Percentiles rank a stretch among this genome's conserved stretches.
phyloP scores from a whole-genome alignment of 805 yeast species.

The Saccharomycopsis fodiens region DNA sequence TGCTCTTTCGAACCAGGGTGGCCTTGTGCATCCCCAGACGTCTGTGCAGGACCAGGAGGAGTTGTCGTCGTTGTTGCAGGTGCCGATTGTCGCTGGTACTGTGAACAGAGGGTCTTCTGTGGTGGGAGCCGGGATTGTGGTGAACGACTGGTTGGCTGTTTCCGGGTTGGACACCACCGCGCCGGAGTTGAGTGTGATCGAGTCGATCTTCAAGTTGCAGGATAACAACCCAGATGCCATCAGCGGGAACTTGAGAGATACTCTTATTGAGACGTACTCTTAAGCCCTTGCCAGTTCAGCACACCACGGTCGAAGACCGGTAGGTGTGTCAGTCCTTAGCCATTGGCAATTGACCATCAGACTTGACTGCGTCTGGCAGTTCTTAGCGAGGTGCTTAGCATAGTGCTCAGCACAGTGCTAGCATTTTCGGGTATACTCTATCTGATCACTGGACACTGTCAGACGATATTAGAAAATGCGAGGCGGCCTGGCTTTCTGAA shows the following conservation, averaged over 20 bases:
- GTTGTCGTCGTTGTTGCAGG: conserved; percentile 87
- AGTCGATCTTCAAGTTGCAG: conserved; percentile 89
- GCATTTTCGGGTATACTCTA: too few species aligned
- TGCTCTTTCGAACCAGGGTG: conserved; percentile 93
- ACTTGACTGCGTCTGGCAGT: too few species aligned
- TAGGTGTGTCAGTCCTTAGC: too few species aligned
- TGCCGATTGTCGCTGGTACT: conserved; percentile 97
- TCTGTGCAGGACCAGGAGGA: conserved; percentile 98
- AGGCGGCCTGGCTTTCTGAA: too few species aligned
- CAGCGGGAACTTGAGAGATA: conserved; percentile 79
- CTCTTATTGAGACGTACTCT: conserved; percentile 86
- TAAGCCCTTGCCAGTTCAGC: too few species aligned
- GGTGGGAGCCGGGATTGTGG: conserved; percentile 98
- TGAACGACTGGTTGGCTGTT: conserved; percentile 96
- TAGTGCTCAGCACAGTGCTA: too few species aligned
- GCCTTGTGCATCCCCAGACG: conserved; percentile 96
- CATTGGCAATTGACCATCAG: too few species aligned
- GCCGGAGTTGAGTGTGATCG: conserved; percentile 94
- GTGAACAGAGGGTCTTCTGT: conserved; percentile 96
- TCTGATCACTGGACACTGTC: too few species aligned
- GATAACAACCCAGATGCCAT: conserved; percentile 87
- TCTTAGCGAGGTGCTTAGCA: too few species aligned
- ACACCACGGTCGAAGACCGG: too few species aligned
- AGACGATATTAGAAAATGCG: too few species aligned
- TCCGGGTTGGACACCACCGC: conserved; percentile 97